These are phyloP conservation scores for Dispira parvispora DNA, from an alignment of 192 early-diverging fungal genomes.

Conservation along the genomic window DNA sequence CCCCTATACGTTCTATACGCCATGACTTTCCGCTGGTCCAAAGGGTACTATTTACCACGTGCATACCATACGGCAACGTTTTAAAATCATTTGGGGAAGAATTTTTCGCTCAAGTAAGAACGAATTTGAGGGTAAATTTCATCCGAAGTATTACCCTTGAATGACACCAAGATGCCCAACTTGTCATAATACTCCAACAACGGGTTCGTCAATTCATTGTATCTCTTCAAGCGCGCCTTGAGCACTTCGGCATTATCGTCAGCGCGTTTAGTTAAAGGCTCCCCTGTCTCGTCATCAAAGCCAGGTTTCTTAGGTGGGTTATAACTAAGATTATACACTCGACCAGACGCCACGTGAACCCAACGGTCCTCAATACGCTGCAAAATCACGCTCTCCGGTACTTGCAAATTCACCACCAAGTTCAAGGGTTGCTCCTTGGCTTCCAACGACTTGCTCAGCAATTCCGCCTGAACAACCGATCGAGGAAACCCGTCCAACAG, in stretches of 20 bases:
- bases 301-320: slow-evolving; percentile 76
- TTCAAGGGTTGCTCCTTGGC: slow-evolving; percentile 44
- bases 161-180: slow-evolving; percentile 42
- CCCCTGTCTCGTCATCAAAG: slow-evolving; percentile 85
- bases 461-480: slow-evolving; percentile 61
- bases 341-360: slow-evolving; percentile 79
- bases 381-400: slow-evolving; percentile 80
- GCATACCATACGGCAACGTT: too few relatives aligned
- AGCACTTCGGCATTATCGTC: slow-evolving; percentile 83
- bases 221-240: slow-evolving; percentile 55
- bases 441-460: slow-evolving; percentile 42
- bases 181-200: slow-evolving; percentile 68
- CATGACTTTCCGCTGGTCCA: too few relatives aligned
- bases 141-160: slow-evolving; percentile 71
- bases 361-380: slow-evolving; percentile 86
- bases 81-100: not conserved
- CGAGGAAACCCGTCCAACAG: slow-evolving; percentile 87
- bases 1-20: too few relatives aligned
- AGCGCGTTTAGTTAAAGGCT: slow-evolving; percentile 65
- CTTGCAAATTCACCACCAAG: slow-evolving; percentile 76
- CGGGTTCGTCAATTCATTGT: slow-evolving; percentile 62
- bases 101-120: slow-evolving; percentile 19
- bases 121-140: slow-evolving; percentile 80
- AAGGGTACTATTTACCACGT: too few relatives aligned
- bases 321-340: slow-evolving; percentile 86